A percentile compares a stretch with the other conserved stretches of the same genome.
These are phyloP conservation scores for Mycena galopus DNA, from an alignment of 768 basidiomycete genomes.

Conservation along the genomic window DNA sequence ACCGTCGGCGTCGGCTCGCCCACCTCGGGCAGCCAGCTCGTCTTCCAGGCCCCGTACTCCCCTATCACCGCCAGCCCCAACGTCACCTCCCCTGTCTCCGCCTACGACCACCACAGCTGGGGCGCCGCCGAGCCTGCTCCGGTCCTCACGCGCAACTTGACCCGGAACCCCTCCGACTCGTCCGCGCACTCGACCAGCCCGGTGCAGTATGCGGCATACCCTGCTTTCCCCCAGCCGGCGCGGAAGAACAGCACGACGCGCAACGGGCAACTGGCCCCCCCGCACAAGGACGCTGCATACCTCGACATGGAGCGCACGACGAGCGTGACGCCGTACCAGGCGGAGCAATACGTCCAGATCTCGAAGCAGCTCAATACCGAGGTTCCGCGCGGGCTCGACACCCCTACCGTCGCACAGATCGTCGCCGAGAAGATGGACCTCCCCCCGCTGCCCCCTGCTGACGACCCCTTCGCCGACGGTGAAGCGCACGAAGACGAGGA, in stretches of 20 bases:
- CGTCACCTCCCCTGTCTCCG: constrained; percentile 34
- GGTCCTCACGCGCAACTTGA: constrained; percentile 31
- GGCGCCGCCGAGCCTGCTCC: constrained; percentile 20
- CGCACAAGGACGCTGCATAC: constrained; percentile 58
- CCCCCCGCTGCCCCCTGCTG: constrained; percentile 25
- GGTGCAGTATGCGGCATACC: constrained; percentile 17
- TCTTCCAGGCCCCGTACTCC: constrained; percentile 53
- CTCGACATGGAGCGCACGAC: constrained; percentile 76
- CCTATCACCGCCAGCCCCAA: constrained; percentile 48
- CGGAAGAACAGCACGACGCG: constrained; percentile 33
- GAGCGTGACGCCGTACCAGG: constrained; percentile 82
- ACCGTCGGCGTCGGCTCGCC: constrained; percentile 32
- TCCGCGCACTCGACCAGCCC: constrained; percentile 11
- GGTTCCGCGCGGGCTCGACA: constrained; percentile 51
- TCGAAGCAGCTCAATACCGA: constrained; percentile 65
- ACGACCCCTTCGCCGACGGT: constrained; percentile 30
- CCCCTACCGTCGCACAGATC: constrained; percentile 46
- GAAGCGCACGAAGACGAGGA: not conserved
- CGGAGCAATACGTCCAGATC: constrained; percentile 80
- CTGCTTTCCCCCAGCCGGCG: constrained; percentile 37
- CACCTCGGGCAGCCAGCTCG: constrained; percentile 54
- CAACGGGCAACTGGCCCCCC: constrained; percentile 12
- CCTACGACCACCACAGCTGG: constrained; percentile 37
- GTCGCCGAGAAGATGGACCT: constrained; percentile 33
- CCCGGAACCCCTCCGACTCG: constrained; percentile 23